Base-by-base conservation (phyloP, 352 stramenopile species). In the Pythium oligandrum region DNA sequence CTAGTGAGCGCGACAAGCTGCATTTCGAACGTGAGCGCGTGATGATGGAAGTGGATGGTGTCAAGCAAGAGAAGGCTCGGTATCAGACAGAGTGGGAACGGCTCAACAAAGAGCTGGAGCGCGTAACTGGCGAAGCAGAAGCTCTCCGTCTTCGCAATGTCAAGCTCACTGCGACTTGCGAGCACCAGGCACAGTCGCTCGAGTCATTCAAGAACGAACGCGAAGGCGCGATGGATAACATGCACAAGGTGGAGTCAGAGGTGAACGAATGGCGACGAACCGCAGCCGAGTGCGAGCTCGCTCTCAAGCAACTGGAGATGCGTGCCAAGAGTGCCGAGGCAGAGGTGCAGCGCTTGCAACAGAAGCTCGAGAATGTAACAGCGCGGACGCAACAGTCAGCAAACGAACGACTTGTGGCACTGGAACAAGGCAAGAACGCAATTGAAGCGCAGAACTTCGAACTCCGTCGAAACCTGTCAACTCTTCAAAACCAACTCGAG, bases 11-110 rank as follows among this genome's bases (percentile, higher is more conserved):
- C 7, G 73, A 88, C 40, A 78, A 82, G 58, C 55, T 70, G 1
- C 71, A 75, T 6, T 83, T 86, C 48, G 78, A 83, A 4, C 72
- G 77, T 42, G 75, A 86, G 8, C 78, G 73, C 31, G 53, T 78
- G n/a, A 57, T 51, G 0, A 64, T 72, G 46, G 76, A 86, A 36
- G 59, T 73, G 1, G 74, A 86, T 33, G 71, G 63, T 10, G 55
- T 70, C 1, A 80, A 81, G 39, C 70, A 81, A 47, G 78, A 87
- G 30, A 71, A 70, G 4, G 40, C 46, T 3, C 62, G 73, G 6
- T 67, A 80, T 5, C 70, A 82, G 48, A 42, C 55, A 0, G 78
- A 89, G 51, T 71, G 73, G 31, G 78, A 89, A 52, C 67, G 72
- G 0, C 48, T 87, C 33, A 47, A 46, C 6, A 71, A 73, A 12